These are phyloP conservation scores for Cystoisospora suis DNA, from an alignment of 169 alveolate genomes.

Conservation along the genomic window DNA sequence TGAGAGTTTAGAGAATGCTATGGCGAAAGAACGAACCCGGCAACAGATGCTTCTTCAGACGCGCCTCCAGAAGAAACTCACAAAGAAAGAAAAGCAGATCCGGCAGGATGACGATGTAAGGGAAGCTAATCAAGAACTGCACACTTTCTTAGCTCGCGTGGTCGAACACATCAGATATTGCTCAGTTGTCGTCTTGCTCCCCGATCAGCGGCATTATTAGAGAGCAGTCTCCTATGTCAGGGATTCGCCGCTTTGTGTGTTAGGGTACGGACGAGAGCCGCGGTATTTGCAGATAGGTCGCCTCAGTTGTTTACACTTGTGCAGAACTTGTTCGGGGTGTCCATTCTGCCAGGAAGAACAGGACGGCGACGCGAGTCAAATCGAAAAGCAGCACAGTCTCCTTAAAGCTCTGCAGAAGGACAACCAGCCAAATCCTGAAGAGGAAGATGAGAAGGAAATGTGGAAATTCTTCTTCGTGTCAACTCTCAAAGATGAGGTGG, in stretches of 20 bases:
- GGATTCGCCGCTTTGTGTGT: not conserved
- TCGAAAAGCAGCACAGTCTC: too few species aligned
- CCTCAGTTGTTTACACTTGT: not conserved
- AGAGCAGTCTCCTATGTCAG: not conserved
- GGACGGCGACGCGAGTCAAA: not conserved
- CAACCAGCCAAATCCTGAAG: too few species aligned
- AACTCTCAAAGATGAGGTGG: not conserved
- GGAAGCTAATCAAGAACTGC: not conserved
- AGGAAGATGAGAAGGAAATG: not conserved
- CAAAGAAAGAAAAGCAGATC: not conserved
- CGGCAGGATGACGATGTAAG: not conserved
- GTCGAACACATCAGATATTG: not conserved
- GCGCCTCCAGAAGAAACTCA: not conserved
- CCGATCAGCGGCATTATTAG: not conserved
- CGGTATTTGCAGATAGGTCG: too few species aligned
- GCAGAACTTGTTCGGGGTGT: not conserved
- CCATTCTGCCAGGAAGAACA: not conserved
- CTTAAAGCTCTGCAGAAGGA: too few species aligned
- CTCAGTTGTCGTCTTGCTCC: not conserved
- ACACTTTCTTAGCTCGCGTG: not conserved
- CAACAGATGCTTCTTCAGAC: not conserved
- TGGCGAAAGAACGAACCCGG: not conserved
- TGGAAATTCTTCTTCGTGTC: not conserved
- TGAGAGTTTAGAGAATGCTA: not conserved
- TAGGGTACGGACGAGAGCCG: not conserved